Evolutionary conservation across 345 rosid genomes (phyloP), one percentile per base, ranked within the genome.

Genomic region (Salix udensis): DNA sequence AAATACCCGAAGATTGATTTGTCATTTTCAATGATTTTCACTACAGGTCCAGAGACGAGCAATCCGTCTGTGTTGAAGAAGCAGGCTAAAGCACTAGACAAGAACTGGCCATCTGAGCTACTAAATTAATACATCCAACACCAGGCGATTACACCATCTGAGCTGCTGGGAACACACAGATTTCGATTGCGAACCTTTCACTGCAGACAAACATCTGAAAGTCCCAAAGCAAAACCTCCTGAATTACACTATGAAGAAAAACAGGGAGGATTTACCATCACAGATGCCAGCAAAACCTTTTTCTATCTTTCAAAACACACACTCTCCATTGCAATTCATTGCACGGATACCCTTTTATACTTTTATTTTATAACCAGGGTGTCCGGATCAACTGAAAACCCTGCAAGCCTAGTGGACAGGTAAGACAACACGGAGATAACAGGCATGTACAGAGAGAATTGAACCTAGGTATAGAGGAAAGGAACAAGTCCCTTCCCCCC

Each of bases 101-200:
- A 24, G 26, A 24, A 24, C 26, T 24, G 26, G 26, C 26, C 26
- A 24, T 24, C 26, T 24, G 26, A 24, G 26, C 26, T 24, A 24
- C 26, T 24, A 24, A 24, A 24, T 24, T 24, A 24, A 24, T 24
- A 24, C 26, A 24, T 24, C 26, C 26, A 24, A 24, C 26, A 24
- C 26, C 26, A 24, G 26, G 26, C 26, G 26, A 24, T 24, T 24
- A 24, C 26, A 24, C 26, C 26, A 24, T 24, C 26, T 24, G 26
- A 24, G 26, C 26, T 24, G 26, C 26, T 24, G 26, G 26, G 99
- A 91, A 70, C 98, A 93, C 83, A 91, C 99, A 24, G 89, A 91
- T 79, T 90, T 96, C 64, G 91, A 90, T 12, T 88, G 90, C 58
- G 94, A 91, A 64, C 96, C 91, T 69, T 87, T 93, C 36, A 6